phyloP scores from a whole-genome alignment of 495 filamentous ascomycete species.

The Immersiella caudata region DNA sequence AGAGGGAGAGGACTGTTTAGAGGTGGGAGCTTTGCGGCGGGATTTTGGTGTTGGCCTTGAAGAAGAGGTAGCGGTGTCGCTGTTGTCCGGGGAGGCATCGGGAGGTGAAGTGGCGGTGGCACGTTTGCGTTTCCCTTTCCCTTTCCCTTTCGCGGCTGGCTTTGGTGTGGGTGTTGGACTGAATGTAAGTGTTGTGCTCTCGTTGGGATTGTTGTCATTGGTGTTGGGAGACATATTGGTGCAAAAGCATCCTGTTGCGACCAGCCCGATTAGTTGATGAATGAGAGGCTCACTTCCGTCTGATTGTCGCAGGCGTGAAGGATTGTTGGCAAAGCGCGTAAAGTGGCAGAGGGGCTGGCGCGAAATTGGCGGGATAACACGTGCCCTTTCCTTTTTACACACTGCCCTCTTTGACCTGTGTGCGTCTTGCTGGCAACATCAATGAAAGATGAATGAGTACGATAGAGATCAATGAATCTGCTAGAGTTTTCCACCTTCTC shows the following conservation, averaged over 20 bases:
- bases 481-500: neutral
- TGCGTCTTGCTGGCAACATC: neutral
- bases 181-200: neutral
- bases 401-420: neutral
- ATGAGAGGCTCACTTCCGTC: neutral
- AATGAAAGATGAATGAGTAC: no score
- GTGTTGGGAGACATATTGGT: constrained; percentile 5
- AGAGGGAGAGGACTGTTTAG: neutral
- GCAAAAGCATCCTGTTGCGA: neutral
- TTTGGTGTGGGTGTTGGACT: neutral
- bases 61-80: constrained; percentile 1
- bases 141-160: constrained; percentile 18
- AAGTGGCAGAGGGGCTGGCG: constrained; percentile 22
- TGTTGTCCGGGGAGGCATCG: neutral
- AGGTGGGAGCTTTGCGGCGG: neutral
- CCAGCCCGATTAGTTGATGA: neutral
- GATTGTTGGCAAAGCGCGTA: neutral
- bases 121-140: constrained; percentile 26
- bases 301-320: neutral
- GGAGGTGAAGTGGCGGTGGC: neutral
- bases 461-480: no score
- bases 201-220: neutral
- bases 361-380: constrained; percentile 47
- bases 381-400: constrained; percentile 33
- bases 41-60: neutral